Base-by-base conservation (phyloP, 306 rosid genomes). In the Abrus precatorius region DNA sequence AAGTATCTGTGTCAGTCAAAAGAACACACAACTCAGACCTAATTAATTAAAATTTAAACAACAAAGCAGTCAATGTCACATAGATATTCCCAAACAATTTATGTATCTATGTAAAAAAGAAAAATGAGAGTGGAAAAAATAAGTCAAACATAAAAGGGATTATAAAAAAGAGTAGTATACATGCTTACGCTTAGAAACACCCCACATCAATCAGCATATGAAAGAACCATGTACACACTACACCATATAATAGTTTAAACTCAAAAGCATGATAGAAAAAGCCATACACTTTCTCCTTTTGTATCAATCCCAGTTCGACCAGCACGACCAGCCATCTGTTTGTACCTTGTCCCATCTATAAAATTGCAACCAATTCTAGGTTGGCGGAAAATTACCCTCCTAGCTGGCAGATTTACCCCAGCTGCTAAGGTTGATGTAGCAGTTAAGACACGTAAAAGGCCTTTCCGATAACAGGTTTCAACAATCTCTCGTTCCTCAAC, bases 301-400 rank as follows among this genome's bases (percentile, higher is more conserved):
- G 99, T 89, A 87, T 95, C 99, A 74, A 95, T 95, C 81, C 99
- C 99, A 77, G 99, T 93, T 79, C 98, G 92, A 81, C 99, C 99
- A 86, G 99, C 99, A 73, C 99, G 92, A 56, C 99, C 99, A 87
- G 98, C 93, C 99, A 95, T 95, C 87, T 95, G 98, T 65, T 79
- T 91, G 88, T 95, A 95, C 88, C 94, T 90, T 7, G 97, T 92
- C 75, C 94, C 99, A 82, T 95, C 99, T 64, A 95, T 86, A 84
- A 95, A 93, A 86, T 95, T 98, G 67, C 94, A 86, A 53, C 99
- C 99, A 69, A 95, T 93, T 88, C 85, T 86, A 45, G 98, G 98
- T 84, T 95, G 99, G 49, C 99, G 97, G 73, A 95, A 95, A 88
- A 95, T 93, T 57, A 95, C 99, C 86, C 99, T 88, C 80, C 99